Evolutionary conservation across 208 protist species (phyloP), one percentile per base, ranked within the genome.

Genomic region (Angomonas ambiguus): DNA sequence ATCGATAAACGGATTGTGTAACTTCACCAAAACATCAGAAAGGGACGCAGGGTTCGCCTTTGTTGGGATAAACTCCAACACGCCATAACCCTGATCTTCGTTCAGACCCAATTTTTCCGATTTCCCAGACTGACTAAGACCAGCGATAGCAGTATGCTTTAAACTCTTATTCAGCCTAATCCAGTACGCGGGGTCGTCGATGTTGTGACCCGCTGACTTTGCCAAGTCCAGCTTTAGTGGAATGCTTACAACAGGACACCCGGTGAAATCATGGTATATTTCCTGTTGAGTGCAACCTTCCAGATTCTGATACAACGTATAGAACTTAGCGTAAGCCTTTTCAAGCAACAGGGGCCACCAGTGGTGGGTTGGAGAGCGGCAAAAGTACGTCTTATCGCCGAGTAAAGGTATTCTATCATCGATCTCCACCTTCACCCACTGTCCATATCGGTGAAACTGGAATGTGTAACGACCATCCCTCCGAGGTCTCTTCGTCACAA

Each of bases 261-360:
- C 80, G 30, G 71, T 79, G 65, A 91, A 77, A 76, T 91, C 84
- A 45, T 85, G 76, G 57, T 77, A 80, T 27, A 80, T 56, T 56
- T 91, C 84, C n/a, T 71, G 65, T 25, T 77, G 65, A 28, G 75
- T 88, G 58, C 76, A 80, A 27, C 74, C 85, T n/a, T 77, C 71
- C 32, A 91, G 56, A 34, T 83, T 77, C 49, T 80, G 55, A 62
- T 85, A 91, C 35, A 77, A 42, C 16, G 71, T 77, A 76, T 91
- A 91, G 72, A 91, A 85, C 75, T 91, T 91, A 59, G 84, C 84
- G 71, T 87, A 91, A 31, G 84, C 84, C 78, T 91, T 91, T 77
- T 91, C 84, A 53, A 91, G 77, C 62, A 91, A 63, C 67, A 85
- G 70, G 35, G 84, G 80, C 84, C 84, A 91, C 76, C 74, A 82